Conservation (phyloP, 305 asterid species). For the Fraxinus platypoda region DNA sequence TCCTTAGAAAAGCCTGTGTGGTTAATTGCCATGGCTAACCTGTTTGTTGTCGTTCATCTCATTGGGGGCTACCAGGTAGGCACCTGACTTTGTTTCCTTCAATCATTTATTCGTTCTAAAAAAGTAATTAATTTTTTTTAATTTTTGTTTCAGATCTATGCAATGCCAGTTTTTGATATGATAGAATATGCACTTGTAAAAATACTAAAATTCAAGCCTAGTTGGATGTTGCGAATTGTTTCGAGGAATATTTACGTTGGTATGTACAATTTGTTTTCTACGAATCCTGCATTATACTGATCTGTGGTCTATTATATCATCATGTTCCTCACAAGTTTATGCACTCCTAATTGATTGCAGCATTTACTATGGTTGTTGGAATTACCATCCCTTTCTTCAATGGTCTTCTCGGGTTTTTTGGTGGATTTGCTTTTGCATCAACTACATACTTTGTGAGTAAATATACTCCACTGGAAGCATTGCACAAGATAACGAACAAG, state of each 20-base stretch:
- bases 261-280: constrained; percentile 10
- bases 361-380: constrained; percentile 47
- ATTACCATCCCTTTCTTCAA: constrained; percentile 53
- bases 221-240: constrained; percentile 35
- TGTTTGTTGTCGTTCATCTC: constrained; percentile 48
- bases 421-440: constrained; percentile 59
- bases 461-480: neutral
- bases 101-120: neutral
- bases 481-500: neutral
- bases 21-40: constrained; percentile 46
- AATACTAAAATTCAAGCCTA: constrained; percentile 38
- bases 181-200: constrained; percentile 47
- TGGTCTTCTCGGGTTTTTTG: constrained; percentile 51
- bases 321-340: neutral
- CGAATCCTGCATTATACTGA: neutral
- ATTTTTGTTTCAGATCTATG: constrained; percentile 39
- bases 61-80: constrained; percentile 52
- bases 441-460: constrained; percentile 52
- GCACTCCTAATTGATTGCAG: constrained; percentile 26
- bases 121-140: too few species aligned
- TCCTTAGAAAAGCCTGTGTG: constrained; percentile 38
- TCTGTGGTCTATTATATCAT: neutral
- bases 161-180: constrained; percentile 67
- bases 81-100: neutral
- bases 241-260: constrained; percentile 53